Percentiles rank a stretch among this genome's conserved stretches.
Conservation (phyloP, 805 yeast genomes). For the Saccharomycopsis olivae region DNA sequence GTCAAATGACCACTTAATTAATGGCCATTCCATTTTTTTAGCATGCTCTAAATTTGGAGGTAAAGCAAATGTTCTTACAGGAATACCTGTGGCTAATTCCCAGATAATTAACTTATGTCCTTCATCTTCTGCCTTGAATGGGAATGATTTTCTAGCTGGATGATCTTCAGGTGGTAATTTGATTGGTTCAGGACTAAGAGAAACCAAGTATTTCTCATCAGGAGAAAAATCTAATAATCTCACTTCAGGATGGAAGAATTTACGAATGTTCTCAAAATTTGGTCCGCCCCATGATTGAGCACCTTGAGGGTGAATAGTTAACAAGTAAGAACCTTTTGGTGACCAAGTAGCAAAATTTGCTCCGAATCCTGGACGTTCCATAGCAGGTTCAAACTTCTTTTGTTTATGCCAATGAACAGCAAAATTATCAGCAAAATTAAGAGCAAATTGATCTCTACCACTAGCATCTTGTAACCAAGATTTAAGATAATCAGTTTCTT, state of each 20-base stretch:
- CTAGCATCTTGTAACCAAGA: slow-evolving; percentile 85
- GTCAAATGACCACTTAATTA: slow-evolving; percentile 90
- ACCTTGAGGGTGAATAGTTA: slow-evolving; percentile 89
- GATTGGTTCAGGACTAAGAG: slow-evolving; percentile 82
- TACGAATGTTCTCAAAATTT: slow-evolving; percentile 57
- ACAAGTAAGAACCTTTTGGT: slow-evolving; percentile 82
- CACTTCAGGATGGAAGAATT: slow-evolving; percentile 83
- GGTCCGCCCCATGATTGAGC: slow-evolving; percentile 94
- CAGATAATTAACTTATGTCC: slow-evolving; percentile 93
- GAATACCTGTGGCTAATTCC: slow-evolving; percentile 77
- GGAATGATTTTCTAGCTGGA: slow-evolving; percentile 58
- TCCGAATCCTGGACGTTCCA: slow-evolving; percentile 79
- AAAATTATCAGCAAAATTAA: slow-evolving; percentile 71
- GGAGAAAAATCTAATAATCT: slow-evolving; percentile 89
- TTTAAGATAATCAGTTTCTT: slow-evolving; percentile 69
- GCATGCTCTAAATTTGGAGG: slow-evolving; percentile 53
- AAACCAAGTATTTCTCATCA: slow-evolving; percentile 78
- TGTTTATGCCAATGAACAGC: slow-evolving; percentile 82
- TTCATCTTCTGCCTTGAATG: slow-evolving; percentile 77
- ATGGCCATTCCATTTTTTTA: slow-evolving; percentile 75
- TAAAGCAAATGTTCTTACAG: slow-evolving; percentile 83
- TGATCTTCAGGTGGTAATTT: slow-evolving; percentile 53
- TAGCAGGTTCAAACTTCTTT: slow-evolving; percentile 54
- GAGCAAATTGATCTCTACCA: slow-evolving; percentile 82
- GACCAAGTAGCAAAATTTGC: slow-evolving; percentile 82